Base-by-base conservation (phyloP, 306 rosid genomes). In the Gynostemma pentaphyllum region DNA sequence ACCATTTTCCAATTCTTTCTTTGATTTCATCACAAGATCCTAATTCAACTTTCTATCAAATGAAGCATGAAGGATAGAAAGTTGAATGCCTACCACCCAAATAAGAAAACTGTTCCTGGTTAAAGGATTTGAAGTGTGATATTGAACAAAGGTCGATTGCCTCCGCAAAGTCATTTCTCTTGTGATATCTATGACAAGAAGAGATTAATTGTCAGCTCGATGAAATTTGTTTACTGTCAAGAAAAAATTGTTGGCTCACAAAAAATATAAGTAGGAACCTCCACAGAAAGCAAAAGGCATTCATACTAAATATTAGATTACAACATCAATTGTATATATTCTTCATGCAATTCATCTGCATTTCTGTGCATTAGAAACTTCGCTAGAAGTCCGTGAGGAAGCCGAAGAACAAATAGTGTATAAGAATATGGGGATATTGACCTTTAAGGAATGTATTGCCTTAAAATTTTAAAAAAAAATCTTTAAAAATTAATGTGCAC, bases 71-170 rank as follows among this genome's bases (percentile, higher is more conserved):
- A 11, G 30, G 34, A 42, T 59, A 19, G 11, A 32, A 41, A 62
- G 51, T 39, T 70, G 29, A 48, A 66, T 49, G 76, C 73, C 49
- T 91, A 91, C 98, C 96, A 79, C 80, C 98, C 96, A 91, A 27
- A 85, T 55, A n/a, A 82, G 73, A 70, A 69, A 49, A 62, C 69
- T 68, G 68, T 82, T 86, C 75, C 68, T 79, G 78, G 34, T 67
- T 64, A 76, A 59, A 46, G 87, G 82, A 69, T 72, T 87, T 77
- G 97, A 77, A 44, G 88, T 8, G 56, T 79, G 87, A 63, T 74
- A 30, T 64, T 83, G 82, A 72, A 83, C 95, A 77, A 91, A 85
- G 63, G 87, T 75, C 56, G 96, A 83, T 67, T 91, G 98, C 78
- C 98, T 85, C 74, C 72, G 79, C 86, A 85, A 51, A 13, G 83